Percentiles rank a stretch among this genome's conserved stretches.
phyloP scores from a whole-genome alignment of 768 basidiomycete species.

The Tylopilus balloui region DNA sequence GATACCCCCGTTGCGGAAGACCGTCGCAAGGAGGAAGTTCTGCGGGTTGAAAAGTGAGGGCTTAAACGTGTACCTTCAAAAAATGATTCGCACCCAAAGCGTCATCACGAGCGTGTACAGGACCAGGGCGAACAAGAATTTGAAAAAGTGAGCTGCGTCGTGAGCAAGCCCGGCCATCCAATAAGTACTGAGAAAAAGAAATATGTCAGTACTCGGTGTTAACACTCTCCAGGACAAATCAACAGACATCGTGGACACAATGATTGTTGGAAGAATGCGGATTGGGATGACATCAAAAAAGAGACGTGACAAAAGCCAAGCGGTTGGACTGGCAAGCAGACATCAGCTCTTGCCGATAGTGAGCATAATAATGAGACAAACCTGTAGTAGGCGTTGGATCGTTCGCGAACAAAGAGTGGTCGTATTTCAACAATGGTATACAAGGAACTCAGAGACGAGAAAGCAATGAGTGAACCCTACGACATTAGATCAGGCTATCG shows the following conservation, averaged over 20 bases:
- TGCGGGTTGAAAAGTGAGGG: conserved; percentile 23
- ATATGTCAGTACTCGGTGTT: conserved; percentile 4
- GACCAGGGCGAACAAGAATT: conserved; percentile 86
- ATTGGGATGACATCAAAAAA: conserved; percentile 88
- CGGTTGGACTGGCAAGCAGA: conserved; percentile 56
- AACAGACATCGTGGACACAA: conserved; percentile 77
- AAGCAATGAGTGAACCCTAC: conserved; percentile 86
- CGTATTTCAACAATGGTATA: conserved; percentile 84
- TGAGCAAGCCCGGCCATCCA: conserved; percentile 92
- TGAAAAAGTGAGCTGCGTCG: conserved; percentile 85
- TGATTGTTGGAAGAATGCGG: conserved; percentile 82
- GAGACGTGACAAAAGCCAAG: conserved; percentile 87
- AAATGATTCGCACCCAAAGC: conserved; percentile 59
- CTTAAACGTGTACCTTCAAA: neutral
- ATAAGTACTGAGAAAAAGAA: conserved; percentile 53
- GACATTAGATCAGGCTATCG: conserved; percentile 5
- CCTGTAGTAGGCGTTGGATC: conserved; percentile 85
- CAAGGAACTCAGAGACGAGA: conserved; percentile 85
- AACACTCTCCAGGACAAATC: neutral
- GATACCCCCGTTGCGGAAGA: conserved; percentile 83
- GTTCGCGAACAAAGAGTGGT: conserved; percentile 84
- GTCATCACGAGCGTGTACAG: conserved; percentile 84
- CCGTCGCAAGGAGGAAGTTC: conserved; percentile 87
- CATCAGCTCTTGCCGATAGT: neutral
- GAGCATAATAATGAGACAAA: conserved; percentile 22